These are phyloP conservation scores for Chalciporus pseudorubinellus DNA, from an alignment of 768 basidiomycete species.

Conservation along the genomic window DNA sequence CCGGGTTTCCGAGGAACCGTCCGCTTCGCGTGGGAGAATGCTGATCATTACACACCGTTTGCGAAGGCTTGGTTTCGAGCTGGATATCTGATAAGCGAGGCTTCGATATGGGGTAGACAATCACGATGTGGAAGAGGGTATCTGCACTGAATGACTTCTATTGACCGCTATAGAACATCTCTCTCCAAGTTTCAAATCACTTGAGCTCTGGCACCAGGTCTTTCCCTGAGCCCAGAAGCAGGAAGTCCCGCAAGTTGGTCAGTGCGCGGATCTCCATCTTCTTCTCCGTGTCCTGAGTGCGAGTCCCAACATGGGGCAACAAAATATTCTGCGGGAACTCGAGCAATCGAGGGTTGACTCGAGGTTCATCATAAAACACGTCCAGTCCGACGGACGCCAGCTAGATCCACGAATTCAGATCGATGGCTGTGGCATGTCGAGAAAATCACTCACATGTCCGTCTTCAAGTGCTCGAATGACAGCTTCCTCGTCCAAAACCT, in stretches of 20 bases:
- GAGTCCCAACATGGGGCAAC: conserved; percentile 91
- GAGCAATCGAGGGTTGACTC: conserved; percentile 73
- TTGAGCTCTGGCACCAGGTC: conserved; percentile 60
- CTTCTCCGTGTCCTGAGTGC: conserved; percentile 69
- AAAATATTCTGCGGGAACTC: conserved; percentile 79
- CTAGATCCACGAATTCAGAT: conserved; percentile 36
- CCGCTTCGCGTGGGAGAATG: no score
- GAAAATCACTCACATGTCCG: conserved; percentile 66
- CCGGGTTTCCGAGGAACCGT: neutral
- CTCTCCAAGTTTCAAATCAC: neutral
- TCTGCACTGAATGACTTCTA: no score
- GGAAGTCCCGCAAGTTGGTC: conserved; percentile 64
- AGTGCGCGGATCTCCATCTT: conserved; percentile 78
- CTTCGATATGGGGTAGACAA: no score
- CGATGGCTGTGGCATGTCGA: neutral
- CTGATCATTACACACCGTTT: no score
- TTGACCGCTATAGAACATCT: no score
- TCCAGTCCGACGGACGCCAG: conserved; percentile 80
- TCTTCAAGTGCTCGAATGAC: conserved; percentile 82
- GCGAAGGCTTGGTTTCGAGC: no score
- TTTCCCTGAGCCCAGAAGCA: conserved; percentile 56
- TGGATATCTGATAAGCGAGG: no score
- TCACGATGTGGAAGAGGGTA: no score
- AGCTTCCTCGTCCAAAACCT: conserved; percentile 84
- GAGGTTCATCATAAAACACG: conserved; percentile 85